Base-by-base conservation (phyloP, 768 basidiomycete species). In the Hypholoma sublateritium region DNA sequence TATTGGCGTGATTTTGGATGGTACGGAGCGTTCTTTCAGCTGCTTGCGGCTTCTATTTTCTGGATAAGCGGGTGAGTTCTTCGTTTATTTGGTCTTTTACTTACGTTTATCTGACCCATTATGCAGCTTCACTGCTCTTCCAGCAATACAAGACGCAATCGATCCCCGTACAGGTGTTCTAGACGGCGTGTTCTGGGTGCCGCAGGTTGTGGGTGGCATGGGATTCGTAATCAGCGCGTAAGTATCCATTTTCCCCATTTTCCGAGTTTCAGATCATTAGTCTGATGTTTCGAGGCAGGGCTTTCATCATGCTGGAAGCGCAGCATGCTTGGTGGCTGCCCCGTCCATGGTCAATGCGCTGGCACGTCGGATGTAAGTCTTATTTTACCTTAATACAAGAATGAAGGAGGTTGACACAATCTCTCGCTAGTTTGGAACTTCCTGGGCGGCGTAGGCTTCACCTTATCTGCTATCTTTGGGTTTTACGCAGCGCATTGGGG, bases 121-220 rank as follows among this genome's bases (percentile, higher is more conserved):
- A 1, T 13, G 13, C 6, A 71, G 74, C 14, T 74, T 73, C 51
- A 74, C 75, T 21, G 69, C 70, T 2, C 69, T 77, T 35, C 75
- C 75, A 8, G 43, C 62, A 3, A 74, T 79, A 8, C 74, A 76
- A 50, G 52, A 34, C n/a, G 58, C 69, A 1, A 70, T 77, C 13
- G 46, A 58, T 56, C 28, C 65, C 0, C 63, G 67, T 32, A 67
- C 65, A 8, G 68, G 62, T 5, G 55, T 77, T 3, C 58, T 74
- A 13, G 77, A 83, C 57, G 78, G 82, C 11, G 75, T 82, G 28
- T 86, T 74, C 65, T 86, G 84, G 84, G 75, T 80, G 0, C 86
- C 86, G 0, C 85, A 86, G 60, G 84, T 87, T 9, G 63, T 86
- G 17, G 86, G 86, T 36, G 85, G 85, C 0, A 69, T 67, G 1